A percentile compares a stretch with the other conserved stretches of the same genome.
Evolutionary conservation across 495 filamentous ascomycete genomes (phyloP).

Genomic region (Immersiella caudata): DNA sequence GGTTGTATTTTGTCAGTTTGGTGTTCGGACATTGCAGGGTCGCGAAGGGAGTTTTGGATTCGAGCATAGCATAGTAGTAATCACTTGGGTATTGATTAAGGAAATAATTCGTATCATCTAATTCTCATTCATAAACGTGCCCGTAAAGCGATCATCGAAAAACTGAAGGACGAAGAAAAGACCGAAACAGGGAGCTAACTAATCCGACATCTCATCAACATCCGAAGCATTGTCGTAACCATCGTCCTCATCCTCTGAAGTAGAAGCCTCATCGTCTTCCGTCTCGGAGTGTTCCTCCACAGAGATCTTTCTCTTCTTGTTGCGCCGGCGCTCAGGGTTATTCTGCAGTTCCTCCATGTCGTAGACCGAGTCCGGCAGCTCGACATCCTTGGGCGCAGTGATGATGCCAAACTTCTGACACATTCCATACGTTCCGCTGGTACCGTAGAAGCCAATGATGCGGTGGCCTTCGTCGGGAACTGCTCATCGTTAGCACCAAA

Average conservation of each 20-base stretch:
- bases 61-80: too few relatives aligned
- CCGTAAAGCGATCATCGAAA: too few relatives aligned
- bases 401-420: conserved; percentile 46
- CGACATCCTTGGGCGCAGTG: conserved; percentile 41
- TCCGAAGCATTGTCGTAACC: conserved; percentile 24
- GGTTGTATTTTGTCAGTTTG: not conserved
- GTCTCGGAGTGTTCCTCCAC: not conserved
- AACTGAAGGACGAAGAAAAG: too few relatives aligned
- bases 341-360: conserved; percentile 43
- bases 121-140: too few relatives aligned
- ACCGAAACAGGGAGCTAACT: not conserved
- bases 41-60: too few relatives aligned
- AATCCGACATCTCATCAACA: conserved; percentile 7
- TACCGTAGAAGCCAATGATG: conserved; percentile 49
- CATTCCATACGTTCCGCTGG: conserved; percentile 33
- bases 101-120: too few relatives aligned
- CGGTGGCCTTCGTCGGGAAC: conserved; percentile 29
- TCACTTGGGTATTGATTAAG: too few relatives aligned
- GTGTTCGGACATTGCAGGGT: too few relatives aligned
- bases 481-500: not conserved
- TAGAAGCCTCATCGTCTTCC: conserved; percentile 1
- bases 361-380: conserved; percentile 41
- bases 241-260: conserved; percentile 8
- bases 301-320: conserved; percentile 12
- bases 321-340: conserved; percentile 9